Conservation (phyloP, 78 protist species). For the Cavenderia fasciculata region DNA sequence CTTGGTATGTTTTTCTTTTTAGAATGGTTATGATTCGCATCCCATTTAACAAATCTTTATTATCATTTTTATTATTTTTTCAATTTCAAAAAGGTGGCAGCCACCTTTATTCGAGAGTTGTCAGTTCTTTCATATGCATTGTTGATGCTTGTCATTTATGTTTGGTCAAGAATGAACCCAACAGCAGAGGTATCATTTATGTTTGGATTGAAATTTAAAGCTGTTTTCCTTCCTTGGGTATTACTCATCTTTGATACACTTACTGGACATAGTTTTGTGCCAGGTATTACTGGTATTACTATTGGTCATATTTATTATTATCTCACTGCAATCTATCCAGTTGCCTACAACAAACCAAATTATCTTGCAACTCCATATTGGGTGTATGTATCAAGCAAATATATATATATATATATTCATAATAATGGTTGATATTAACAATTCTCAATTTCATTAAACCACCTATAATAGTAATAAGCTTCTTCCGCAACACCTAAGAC, state of each 20-base stretch:
- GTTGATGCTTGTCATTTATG: slow-evolving; percentile 41
- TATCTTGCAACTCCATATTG: slow-evolving; percentile 41
- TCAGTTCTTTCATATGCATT: neutral
- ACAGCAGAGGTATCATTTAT: slow-evolving; percentile 27
- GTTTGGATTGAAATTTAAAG: slow-evolving; percentile 67
- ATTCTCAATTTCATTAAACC: neutral
- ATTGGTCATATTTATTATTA: slow-evolving; percentile 56
- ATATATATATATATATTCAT: neutral
- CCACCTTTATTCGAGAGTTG: neutral
- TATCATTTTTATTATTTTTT: too few relatives aligned
- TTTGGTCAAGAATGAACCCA: slow-evolving; percentile 71
- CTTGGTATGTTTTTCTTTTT: too few relatives aligned
- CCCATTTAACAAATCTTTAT: too few relatives aligned
- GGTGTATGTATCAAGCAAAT: neutral
- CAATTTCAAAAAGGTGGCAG: neutral
- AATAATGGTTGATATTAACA: neutral
- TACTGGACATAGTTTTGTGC: neutral
- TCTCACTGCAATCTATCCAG: slow-evolving; percentile 57
- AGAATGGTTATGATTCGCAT: too few relatives aligned
- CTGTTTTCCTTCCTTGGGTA: slow-evolving; percentile 78
- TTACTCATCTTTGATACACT: slow-evolving; percentile 21
- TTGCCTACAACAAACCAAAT: neutral
- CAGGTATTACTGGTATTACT: slow-evolving; percentile 3
- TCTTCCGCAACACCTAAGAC: neutral
- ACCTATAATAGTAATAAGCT: neutral